Base-by-base conservation (phyloP, 345 rosid genomes). In the Clausena lansium region DNA sequence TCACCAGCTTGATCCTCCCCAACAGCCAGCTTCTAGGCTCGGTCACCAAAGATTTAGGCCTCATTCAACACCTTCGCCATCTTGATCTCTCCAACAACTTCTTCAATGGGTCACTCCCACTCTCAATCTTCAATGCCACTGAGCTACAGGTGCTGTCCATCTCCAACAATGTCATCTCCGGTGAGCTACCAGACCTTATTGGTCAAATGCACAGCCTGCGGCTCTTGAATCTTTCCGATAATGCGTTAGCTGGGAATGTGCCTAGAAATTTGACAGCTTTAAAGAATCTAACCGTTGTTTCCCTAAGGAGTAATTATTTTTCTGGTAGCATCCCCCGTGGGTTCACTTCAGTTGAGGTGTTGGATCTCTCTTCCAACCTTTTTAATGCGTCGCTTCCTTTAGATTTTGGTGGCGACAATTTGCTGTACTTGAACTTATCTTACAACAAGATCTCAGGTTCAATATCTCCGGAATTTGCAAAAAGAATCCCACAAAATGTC, bases 281-380 rank as follows among this genome's bases (percentile, higher is more conserved):
- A 70, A 77, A 83, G 45, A 93, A 91, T 79, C 82, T 95, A 55
- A 87, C 94, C 0, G 89, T 88, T 58, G 65, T 91, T 81, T 94
- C 98, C 67, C 72, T 94, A 59, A 78, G 88, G 68, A 74, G 87
- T 62, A 94, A 94, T 64, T 85, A 86, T 61, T 90, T 92, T 28
- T 90, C 89, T 19, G 95, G 97, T 5, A 75, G 73, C 58, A 47
- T 93, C 20, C 97, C 94, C 4, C 50, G 82, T 35, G 93, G 92
- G 59, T 91, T 93, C 61, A 50, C 63, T 78, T 88, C 90, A 20
- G 87, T 84, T 55, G 79, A 87, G 33, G 86, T 87, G 25, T 79
- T 93, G 28, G 98, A 96, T 85, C 76, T 96, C 79, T 96, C 99
- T 22, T 92, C 97, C 6, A 95, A 95, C 83, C 88, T 91, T 69